Conservation (phyloP, 768 basidiomycete species). For the Leucocoprinus birnbaumii region DNA sequence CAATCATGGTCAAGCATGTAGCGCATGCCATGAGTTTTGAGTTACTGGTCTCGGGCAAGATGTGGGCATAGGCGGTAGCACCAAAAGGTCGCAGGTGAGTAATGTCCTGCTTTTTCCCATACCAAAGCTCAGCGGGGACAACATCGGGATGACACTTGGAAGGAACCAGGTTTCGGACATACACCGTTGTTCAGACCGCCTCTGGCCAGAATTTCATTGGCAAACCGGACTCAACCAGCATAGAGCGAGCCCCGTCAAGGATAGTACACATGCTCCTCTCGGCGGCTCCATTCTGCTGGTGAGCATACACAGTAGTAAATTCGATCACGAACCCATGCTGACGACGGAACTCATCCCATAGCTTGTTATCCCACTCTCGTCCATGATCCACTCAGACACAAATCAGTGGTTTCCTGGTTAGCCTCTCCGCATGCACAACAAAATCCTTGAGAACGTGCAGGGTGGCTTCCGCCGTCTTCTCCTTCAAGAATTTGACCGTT, state of each 20-base stretch:
- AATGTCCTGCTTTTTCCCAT: constrained; percentile 19
- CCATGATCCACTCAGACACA: not conserved
- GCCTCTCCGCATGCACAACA: constrained; percentile 7
- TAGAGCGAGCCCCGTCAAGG: constrained; percentile 18
- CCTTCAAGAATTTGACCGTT: constrained; percentile 17
- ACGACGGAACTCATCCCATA: not conserved
- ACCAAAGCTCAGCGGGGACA: constrained; percentile 18
- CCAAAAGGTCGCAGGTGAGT: constrained; percentile 27
- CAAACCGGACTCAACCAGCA: constrained; percentile 21
- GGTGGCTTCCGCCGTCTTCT: constrained; percentile 18
- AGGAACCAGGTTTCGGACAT: constrained; percentile 11
- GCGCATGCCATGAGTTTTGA: constrained; percentile 15
- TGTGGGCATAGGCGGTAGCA: constrained; percentile 25
- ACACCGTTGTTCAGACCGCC: constrained; percentile 3
- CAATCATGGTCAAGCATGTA: constrained; percentile 18
- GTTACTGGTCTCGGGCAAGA: constrained; percentile 11
- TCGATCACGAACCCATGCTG: constrained; percentile 10
- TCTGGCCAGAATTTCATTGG: constrained; percentile 18
- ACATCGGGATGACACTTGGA: constrained; percentile 12
- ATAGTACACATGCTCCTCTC: constrained; percentile 26
- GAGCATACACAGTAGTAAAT: constrained; percentile 23
- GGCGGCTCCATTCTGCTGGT: constrained; percentile 26
- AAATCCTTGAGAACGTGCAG: constrained; percentile 15
- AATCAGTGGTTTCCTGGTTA: constrained; percentile 14
- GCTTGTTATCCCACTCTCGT: constrained; percentile 14